A percentile compares a stretch with the other conserved stretches of the same genome.
Evolutionary conservation across 2,329 filamentous ascomycete genomes (phyloP).

Genomic region (Corinectria fuckeliana): DNA sequence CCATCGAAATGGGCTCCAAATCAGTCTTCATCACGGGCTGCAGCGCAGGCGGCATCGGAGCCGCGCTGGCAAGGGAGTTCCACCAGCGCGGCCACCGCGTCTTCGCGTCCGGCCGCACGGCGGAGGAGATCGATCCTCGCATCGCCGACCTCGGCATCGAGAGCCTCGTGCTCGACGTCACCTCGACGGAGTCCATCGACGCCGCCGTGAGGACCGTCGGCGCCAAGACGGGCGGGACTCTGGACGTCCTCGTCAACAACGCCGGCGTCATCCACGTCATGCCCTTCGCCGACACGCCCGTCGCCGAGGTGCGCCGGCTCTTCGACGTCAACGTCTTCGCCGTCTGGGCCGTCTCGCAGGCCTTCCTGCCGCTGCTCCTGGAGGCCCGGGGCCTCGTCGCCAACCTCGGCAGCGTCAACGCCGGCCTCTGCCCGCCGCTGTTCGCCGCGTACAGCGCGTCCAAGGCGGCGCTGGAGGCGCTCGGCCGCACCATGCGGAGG

Average conservation of each 20-base stretch:
- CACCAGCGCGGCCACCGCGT: conserved; percentile 45
- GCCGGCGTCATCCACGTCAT: conserved; percentile 15
- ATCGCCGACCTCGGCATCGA: conserved; percentile 41
- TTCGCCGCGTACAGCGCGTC: conserved; percentile 11
- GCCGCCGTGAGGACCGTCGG: too few relatives aligned
- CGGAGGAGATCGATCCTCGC: conserved; percentile 40
- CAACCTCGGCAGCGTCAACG: conserved; percentile 13
- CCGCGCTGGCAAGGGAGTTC: conserved; percentile 47
- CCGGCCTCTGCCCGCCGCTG: background rate
- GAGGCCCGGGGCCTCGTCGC: conserved; percentile 9
- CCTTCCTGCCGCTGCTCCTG: conserved; percentile 21
- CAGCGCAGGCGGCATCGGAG: conserved; percentile 47
- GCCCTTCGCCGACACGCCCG: conserved; percentile 8
- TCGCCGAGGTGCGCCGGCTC: conserved; percentile 9
- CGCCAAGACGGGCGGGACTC: background rate
- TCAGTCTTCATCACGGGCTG: conserved; percentile 47
- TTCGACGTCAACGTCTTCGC: conserved; percentile 19
- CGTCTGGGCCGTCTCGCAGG: conserved; percentile 13
- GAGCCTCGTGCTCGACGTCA: conserved; percentile 49
- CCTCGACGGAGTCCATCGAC: conserved; percentile 40
- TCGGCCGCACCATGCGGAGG: conserved; percentile 1
- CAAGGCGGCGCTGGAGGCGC: conserved; percentile 14
- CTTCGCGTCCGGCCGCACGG: conserved; percentile 47
- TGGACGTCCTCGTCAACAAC: conserved; percentile 8
- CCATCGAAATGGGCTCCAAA: too few relatives aligned